Evolutionary conservation across 306 rosid genomes (phyloP).

Genomic region (Cucurbita argyrosperma): DNA sequence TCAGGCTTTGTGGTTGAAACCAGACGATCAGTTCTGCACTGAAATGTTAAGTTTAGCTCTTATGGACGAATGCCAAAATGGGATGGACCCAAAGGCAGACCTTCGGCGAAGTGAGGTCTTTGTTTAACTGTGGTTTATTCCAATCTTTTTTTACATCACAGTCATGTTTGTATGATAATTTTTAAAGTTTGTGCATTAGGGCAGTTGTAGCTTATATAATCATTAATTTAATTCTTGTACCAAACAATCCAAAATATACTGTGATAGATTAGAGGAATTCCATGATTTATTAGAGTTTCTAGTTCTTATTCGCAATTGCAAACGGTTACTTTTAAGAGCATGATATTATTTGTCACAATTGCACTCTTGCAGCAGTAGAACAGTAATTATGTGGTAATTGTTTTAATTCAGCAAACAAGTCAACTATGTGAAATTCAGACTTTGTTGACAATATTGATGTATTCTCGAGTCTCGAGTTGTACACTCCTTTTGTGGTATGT

Average conservation of each 20-base stretch:
- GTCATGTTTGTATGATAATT: neutral
- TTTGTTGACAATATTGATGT: too few relatives aligned
- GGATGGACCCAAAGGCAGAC: constrained; percentile 24
- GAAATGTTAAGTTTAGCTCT: constrained; percentile 80
- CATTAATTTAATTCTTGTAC: neutral
- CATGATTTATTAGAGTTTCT: neutral
- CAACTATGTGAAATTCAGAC: too few relatives aligned
- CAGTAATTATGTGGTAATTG: too few relatives aligned
- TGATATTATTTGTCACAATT: too few relatives aligned
- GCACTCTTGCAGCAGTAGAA: too few relatives aligned
- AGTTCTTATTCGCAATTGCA: too few relatives aligned
- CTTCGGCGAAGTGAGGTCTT: constrained; percentile 13
- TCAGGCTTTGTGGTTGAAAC: constrained; percentile 76
- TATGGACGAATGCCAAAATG: constrained; percentile 48
- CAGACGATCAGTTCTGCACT: constrained; percentile 84
- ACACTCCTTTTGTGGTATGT: too few relatives aligned
- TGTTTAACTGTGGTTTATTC: neutral
- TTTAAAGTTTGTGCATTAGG: neutral
- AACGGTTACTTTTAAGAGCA: too few relatives aligned
- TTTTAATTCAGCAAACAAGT: too few relatives aligned
- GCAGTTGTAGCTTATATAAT: neutral
- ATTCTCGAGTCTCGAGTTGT: too few relatives aligned
- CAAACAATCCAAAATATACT: neutral
- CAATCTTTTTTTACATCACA: neutral
- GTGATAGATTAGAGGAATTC: neutral